Conservation (phyloP, 1,284 basidiomycete species). For the Marasmius sp. region DNA sequence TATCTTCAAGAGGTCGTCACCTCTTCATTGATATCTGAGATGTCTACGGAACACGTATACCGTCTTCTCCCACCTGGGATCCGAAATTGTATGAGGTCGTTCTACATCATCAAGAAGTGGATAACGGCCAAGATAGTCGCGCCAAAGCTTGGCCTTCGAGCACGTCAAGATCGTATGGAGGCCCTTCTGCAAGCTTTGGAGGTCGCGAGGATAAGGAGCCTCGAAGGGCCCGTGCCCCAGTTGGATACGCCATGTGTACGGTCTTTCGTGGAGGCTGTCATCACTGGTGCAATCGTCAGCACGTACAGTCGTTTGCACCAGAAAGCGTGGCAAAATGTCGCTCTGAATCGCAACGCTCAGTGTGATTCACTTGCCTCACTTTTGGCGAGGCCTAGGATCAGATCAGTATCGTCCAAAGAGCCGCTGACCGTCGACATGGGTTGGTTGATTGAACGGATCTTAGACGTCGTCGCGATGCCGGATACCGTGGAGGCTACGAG, state of each 20-base stretch:
- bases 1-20: slow-evolving; percentile 70
- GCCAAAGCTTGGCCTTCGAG: slow-evolving; percentile 56
- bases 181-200: slow-evolving; percentile 68
- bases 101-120: slow-evolving; percentile 76
- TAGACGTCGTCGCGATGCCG: slow-evolving; percentile 73
- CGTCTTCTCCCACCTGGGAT: slow-evolving; percentile 71
- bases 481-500: slow-evolving; percentile 62
- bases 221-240: slow-evolving; percentile 36
- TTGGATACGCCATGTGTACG: slow-evolving; percentile 56
- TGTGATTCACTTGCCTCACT: slow-evolving; percentile 62
- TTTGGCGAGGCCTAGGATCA: slow-evolving; percentile 48
- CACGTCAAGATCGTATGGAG: slow-evolving; percentile 72
- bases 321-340: slow-evolving; percentile 73
- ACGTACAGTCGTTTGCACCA: slow-evolving; percentile 72
- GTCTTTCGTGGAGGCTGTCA: slow-evolving; percentile 75
- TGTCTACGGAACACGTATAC: slow-evolving; percentile 66
- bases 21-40: slow-evolving; percentile 66
- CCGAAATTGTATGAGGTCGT: slow-evolving; percentile 72
- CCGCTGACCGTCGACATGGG: slow-evolving; percentile 71
- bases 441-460: slow-evolving; percentile 76
- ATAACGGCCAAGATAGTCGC: slow-evolving; percentile 65
- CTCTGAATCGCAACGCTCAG: slow-evolving; percentile 51
- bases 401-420: slow-evolving; percentile 44
- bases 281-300: slow-evolving; percentile 70
- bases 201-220: slow-evolving; percentile 60